Conservation (phyloP, 345 rosid species). For the Firmiana major region DNA sequence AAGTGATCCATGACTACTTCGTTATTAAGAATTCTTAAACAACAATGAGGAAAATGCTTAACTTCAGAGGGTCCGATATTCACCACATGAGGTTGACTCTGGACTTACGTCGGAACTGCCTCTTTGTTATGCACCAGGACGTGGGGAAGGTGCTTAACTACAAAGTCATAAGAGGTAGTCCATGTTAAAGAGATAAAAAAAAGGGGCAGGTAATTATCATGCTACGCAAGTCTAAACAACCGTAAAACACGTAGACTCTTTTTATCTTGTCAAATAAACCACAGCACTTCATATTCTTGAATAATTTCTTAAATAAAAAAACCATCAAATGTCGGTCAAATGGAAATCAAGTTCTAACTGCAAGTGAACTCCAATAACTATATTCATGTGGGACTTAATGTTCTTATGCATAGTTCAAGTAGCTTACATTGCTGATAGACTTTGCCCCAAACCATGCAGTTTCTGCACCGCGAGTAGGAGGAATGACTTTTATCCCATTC, state of each 20-base stretch:
- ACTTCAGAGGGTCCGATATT: conserved; percentile 12
- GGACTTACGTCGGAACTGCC: conserved; percentile 59
- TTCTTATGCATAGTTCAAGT: background rate
- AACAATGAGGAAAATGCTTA: background rate
- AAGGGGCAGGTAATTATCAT: too few species aligned
- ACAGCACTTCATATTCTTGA: background rate
- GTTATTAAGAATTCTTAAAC: background rate
- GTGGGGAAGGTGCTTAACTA: conserved; percentile 86
- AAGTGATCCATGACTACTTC: background rate
- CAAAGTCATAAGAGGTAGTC: conserved; percentile 3
- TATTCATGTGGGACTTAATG: background rate
- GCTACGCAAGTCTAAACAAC: background rate
- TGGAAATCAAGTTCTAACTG: background rate
- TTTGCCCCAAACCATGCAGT: conserved; percentile 92
- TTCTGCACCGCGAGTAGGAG: conserved; percentile 71
- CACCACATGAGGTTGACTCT: conserved; percentile 55
- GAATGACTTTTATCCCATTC: conserved; percentile 61
- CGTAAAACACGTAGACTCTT: background rate
- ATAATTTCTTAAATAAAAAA: background rate
- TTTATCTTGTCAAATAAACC: background rate
- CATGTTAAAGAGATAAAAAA: background rate
- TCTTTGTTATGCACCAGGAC: conserved; percentile 75
- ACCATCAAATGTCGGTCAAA: background rate
- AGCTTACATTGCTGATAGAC: conserved; percentile 73
- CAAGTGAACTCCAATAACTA: background rate